Evolutionary conservation across 331 rosid genomes (phyloP).

Genomic region (Pyrus hybrid): DNA sequence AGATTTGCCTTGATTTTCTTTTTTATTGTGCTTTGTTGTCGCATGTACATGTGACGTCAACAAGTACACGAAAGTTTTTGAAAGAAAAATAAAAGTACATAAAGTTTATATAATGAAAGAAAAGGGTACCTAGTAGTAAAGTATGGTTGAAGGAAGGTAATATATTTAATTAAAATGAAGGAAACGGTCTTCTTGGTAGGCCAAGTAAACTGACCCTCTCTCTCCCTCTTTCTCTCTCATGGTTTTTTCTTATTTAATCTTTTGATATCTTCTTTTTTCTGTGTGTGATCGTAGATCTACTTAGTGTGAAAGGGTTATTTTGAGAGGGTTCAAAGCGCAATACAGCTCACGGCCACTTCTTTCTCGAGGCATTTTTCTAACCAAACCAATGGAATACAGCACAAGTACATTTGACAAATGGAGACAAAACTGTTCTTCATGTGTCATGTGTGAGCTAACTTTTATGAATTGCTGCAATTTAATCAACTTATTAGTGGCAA

Average conservation of each 20-base stretch:
- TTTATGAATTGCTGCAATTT: not conserved
- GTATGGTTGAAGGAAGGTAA: conserved; percentile 22
- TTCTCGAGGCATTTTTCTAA: conserved; percentile 15
- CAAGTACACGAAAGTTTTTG: conserved; percentile 10
- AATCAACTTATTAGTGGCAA: not conserved
- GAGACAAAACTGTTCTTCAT: not conserved
- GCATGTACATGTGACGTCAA: not conserved
- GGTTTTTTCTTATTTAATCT: not conserved
- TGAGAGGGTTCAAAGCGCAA: conserved; percentile 10
- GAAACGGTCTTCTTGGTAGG: conserved; percentile 49
- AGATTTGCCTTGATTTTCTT: conserved; percentile 6
- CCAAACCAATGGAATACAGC: not conserved
- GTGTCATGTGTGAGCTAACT: not conserved
- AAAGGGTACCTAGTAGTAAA: not conserved
- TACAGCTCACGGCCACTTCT: conserved; percentile 39
- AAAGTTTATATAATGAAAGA: not conserved
- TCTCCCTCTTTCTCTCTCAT: conserved; percentile 3
- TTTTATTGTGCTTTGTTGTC: not conserved
- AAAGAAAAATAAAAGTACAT: not conserved
- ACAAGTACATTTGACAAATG: not conserved
- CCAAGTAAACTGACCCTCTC: conserved; percentile 10
- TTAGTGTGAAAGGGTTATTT: conserved; percentile 29
- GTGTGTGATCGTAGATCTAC: conserved; percentile 15
- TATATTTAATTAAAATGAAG: conserved; percentile 17
- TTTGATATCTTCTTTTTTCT: not conserved